phyloP scores from a whole-genome alignment of 805 yeast species.

The Zygoascus ofunaensis region DNA sequence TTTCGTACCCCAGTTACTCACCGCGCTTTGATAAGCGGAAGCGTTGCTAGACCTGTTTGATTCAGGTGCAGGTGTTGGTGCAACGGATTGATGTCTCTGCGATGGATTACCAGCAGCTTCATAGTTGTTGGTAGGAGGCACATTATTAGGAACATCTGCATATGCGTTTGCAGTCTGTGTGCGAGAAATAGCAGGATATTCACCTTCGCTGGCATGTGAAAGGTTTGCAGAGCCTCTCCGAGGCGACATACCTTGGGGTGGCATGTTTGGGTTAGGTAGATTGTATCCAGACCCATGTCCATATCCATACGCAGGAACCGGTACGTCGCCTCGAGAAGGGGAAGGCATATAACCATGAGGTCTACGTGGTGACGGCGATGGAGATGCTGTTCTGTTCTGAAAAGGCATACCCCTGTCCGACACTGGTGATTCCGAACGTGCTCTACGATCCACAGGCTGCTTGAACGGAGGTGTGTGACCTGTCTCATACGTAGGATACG shows the following conservation, averaged over 20 bases:
- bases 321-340: background rate
- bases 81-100: no score
- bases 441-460: background rate
- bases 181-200: background rate
- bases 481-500: background rate
- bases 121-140: background rate
- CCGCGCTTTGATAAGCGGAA: background rate
- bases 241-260: no score
- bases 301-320: background rate
- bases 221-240: background rate
- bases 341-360: background rate
- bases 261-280: no score
- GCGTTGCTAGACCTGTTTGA: no score
- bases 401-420: background rate
- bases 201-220: background rate
- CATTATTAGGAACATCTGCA: background rate
- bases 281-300: no score
- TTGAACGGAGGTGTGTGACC: background rate
- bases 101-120: no score
- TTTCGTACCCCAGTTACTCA: constrained; percentile 3
- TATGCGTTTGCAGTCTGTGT: background rate
- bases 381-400: background rate
- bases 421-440: background rate
- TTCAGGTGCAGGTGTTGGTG: no score
- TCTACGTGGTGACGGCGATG: background rate